Evolutionary conservation across 2,329 filamentous ascomycete species (phyloP), one percentile per base, ranked within the genome.

Genomic region (Colletotrichum endophyticum): DNA sequence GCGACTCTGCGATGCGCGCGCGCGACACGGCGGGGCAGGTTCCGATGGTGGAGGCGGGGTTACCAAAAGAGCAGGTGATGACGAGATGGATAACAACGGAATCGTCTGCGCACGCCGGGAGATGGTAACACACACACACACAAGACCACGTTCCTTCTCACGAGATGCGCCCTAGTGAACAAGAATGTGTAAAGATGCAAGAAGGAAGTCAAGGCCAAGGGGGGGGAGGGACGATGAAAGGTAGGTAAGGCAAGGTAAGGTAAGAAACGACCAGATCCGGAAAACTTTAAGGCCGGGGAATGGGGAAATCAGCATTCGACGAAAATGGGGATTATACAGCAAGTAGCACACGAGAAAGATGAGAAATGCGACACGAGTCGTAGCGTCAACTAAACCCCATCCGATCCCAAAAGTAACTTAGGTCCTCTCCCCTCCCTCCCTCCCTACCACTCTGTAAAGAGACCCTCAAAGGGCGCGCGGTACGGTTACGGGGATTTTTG

Each of bases 31-130:
- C 70, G 74, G 74, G 74, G 74, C 49, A 66, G 57, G 32, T 70
- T 76, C 74, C 74, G 70, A 61, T 19, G 64, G 70, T 76, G 74
- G 74, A 76, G 74, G 70, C 70, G 74, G 74, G 74, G 74, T 74
- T 22, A 62, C 22, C 11, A n/a, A 30, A 27, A 63, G 9, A 39
- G 56, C 16, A 34, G 66, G n/a, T 13, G 4, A 66, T 12, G 22
- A n/a, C 59, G 11, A n/a, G 28, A 32, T 62, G 0, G 19, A 49
- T 22, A 22, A 49, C 19, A 49, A 49, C 44, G 11, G 44, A 1
- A 49, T 1, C 44, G 44, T 49, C 44, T 49, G 44, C 44, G 44
- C 44, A 49, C 44, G 44, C 44, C n/a, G 2, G 44, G n/a, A 49
- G 44, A 49, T 13, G 1, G 9, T 22, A 7, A 44, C 5, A 49